Conservation (phyloP, 2,329 filamentous ascomycete species). For the Botryotinia globosa region DNA sequence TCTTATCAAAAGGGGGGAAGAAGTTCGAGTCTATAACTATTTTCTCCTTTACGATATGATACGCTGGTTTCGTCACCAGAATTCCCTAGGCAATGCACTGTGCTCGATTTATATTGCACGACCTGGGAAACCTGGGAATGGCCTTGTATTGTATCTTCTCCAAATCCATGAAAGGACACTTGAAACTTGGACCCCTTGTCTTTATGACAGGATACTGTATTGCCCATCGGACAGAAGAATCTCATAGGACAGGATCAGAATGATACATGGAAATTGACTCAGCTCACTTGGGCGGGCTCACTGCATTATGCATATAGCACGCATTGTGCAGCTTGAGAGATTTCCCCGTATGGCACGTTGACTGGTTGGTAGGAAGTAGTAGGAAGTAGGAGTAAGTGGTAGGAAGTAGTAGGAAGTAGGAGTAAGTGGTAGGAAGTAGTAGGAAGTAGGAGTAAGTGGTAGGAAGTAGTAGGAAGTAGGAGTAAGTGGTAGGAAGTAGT, state of each 20-base stretch:
- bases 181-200: not conserved
- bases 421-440: too few species aligned
- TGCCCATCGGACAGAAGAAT: not conserved
- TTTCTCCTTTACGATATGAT: slow-evolving; percentile 1
- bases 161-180: not conserved
- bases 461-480: not conserved
- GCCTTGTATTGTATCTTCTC: slow-evolving; percentile 6
- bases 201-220: not conserved
- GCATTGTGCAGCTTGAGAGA: not conserved
- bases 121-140: slow-evolving; percentile 9
- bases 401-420: too few species aligned
- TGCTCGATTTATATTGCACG: not conserved
- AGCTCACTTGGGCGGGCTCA: not conserved
- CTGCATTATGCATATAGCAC: not conserved
- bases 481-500: not conserved
- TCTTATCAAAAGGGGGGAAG: slow-evolving; percentile 10
- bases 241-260: slow-evolving; percentile 3
- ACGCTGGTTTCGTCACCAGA: slow-evolving; percentile 8
- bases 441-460: not conserved
- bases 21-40: not conserved
- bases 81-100: not conserved
- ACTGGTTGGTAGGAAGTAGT: not conserved
- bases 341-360: not conserved
- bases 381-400: too few species aligned
- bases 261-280: not conserved